Evolutionary conservation across 805 yeast species (phyloP).

Genomic region (Grigorovia yakushimaensis): DNA sequence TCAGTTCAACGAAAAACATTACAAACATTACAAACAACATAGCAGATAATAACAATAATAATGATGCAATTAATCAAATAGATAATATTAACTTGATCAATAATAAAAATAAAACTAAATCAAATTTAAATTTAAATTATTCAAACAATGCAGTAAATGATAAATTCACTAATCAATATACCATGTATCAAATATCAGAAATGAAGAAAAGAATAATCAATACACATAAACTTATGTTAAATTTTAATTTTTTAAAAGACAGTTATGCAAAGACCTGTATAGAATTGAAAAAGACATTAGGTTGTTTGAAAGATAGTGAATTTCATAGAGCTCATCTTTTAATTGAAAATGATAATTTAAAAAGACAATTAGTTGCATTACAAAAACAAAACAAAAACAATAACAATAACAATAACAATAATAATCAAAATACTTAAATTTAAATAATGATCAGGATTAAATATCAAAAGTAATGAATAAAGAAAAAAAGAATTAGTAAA

Average conservation of each 20-base stretch:
- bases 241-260: slow-evolving; percentile 26
- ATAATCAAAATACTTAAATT: background rate
- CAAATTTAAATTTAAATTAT: background rate
- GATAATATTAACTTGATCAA: background rate
- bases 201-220: slow-evolving; percentile 26
- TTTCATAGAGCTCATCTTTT: slow-evolving; percentile 28
- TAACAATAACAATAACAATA: background rate
- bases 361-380: slow-evolving; percentile 12
- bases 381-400: slow-evolving; percentile 4
- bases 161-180: slow-evolving; percentile 22
- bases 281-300: slow-evolving; percentile 27
- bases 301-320: slow-evolving; percentile 31
- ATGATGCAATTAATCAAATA: background rate
- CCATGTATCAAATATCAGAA: slow-evolving; percentile 25
- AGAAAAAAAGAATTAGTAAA: too few species aligned
- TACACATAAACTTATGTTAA: slow-evolving; percentile 26
- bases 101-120: background rate
- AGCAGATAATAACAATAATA: background rate
- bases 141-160: background rate
- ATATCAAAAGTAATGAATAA: too few species aligned
- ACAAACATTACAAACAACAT: background rate
- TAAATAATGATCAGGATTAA: too few species aligned
- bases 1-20: background rate
- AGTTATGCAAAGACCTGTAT: slow-evolving; percentile 27
- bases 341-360: slow-evolving; percentile 31